Evolutionary conservation across 1,284 basidiomycete species (phyloP).

Genomic region (Ganoderma resinaceum): DNA sequence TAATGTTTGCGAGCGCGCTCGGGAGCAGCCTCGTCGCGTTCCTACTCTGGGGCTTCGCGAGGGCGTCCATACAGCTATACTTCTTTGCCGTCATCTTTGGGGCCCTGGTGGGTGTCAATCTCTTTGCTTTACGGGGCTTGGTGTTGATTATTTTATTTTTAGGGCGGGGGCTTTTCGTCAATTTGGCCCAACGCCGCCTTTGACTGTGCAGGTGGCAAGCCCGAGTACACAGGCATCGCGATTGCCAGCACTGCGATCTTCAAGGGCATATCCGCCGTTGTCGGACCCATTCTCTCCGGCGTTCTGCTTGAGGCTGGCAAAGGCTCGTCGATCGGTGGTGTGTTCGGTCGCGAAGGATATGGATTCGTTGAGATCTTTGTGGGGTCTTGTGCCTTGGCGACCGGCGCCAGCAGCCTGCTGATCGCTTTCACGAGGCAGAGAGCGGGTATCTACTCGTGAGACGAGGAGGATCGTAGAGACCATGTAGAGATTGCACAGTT

Average conservation of each 20-base stretch:
- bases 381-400: constrained; percentile 35
- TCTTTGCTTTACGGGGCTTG: neutral
- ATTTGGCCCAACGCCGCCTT: constrained; percentile 36
- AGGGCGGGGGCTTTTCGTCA: constrained; percentile 39
- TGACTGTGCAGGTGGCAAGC: constrained; percentile 36
- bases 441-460: constrained; percentile 2
- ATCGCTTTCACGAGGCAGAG: constrained; percentile 29
- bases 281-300: constrained; percentile 35
- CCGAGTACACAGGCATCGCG: constrained; percentile 35
- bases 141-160: neutral
- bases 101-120: constrained; percentile 26
- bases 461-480: neutral
- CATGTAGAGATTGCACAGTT: neutral
- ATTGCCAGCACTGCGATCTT: constrained; percentile 33
- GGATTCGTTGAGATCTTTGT: constrained; percentile 39
- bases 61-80: constrained; percentile 33
- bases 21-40: constrained; percentile 36
- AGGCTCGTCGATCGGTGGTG: constrained; percentile 19
- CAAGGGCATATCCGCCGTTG: constrained; percentile 36
- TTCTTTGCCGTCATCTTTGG: constrained; percentile 39
- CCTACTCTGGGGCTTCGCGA: constrained; percentile 39
- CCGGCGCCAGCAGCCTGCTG: constrained; percentile 29
- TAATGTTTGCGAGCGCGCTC: constrained; percentile 35
- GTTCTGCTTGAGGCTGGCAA: constrained; percentile 35
- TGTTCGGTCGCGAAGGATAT: constrained; percentile 36